Evolutionary conservation across 2,329 filamentous ascomycete species (phyloP), one percentile per base, ranked within the genome.

Genomic region (Nannizzia gypsea): DNA sequence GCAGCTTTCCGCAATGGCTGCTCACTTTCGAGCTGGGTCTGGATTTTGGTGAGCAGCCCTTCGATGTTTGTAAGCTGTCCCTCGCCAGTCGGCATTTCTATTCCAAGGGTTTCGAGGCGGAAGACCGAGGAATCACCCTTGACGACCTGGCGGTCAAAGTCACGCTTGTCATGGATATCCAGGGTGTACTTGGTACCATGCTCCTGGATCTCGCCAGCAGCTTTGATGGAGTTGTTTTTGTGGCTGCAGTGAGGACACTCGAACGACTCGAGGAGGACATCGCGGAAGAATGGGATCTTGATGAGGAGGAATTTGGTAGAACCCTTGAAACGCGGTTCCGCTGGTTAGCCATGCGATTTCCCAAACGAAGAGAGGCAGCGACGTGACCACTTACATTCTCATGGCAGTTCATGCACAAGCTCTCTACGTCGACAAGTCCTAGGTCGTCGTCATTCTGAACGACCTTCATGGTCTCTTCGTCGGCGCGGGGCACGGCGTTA

Each of bases 191-290:
- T 89, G 20, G 84, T 81, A 59, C 93, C 93, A 68, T 89, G 89
- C 67, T 90, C 87, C 76, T 97, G 93, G 63, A 97, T 92, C 67
- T 90, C 84, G 63, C 90, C 90, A 28, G 93, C 93, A 6, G 91
- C 85, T 72, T 96, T 92, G 67, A 99, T 88, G 68, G 96, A 92
- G 73, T 91, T 91, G 78, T 97, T 96, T 65, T 87, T 84, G 75
- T 92, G 87, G 70, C 85, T 79, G 77, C 93, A 99, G 74, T 96
- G 84, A 4, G 89, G 85, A 79, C 93, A 99, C 65, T 83, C 83
- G 74, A 99, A 99, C 63, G 92, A 97, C 86, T 96, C 96, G 73
- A 99, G 83, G 68, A 99, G 90, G 64, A 99, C 86, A 74, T 99
- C 92, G 77, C 90, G 90, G 80, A 99, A 99, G 80, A 90, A 97